phyloP scores from a whole-genome alignment of 192 early-diverging fungal species.

The Backusella macrospora region DNA sequence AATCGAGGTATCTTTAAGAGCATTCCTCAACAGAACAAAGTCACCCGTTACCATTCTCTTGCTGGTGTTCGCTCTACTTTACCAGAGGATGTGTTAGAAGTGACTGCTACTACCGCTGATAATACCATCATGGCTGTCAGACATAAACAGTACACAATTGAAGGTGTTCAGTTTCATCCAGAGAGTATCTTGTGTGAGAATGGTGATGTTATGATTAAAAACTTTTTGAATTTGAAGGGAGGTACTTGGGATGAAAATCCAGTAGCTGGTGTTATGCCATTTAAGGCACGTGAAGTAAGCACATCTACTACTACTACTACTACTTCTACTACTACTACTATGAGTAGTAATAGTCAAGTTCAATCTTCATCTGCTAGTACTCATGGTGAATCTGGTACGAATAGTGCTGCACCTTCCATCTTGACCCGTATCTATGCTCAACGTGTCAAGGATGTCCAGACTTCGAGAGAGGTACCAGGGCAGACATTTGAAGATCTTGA shows the following conservation, averaged over 20 bases:
- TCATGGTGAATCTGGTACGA: slow-evolving; percentile 16
- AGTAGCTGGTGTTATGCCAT: slow-evolving; percentile 37
- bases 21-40: slow-evolving; percentile 84
- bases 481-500: slow-evolving; percentile 67
- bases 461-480: slow-evolving; percentile 73
- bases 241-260: slow-evolving; percentile 86
- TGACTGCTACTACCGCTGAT: slow-evolving; percentile 84
- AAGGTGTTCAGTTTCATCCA: slow-evolving; percentile 98
- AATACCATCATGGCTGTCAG: slow-evolving; percentile 93
- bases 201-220: slow-evolving; percentile 83
- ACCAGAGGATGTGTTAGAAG: slow-evolving; percentile 73
- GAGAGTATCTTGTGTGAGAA: slow-evolving; percentile 95
- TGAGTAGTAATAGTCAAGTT: slow-evolving; percentile 14
- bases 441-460: slow-evolving; percentile 77
- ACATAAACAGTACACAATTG: slow-evolving; percentile 84
- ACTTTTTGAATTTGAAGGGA: slow-evolving; percentile 86
- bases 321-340: slow-evolving; percentile 55
- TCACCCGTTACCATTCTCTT: slow-evolving; percentile 96
- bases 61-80: slow-evolving; percentile 82
- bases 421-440: slow-evolving; percentile 81
- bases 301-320: slow-evolving; percentile 44
- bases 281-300: slow-evolving; percentile 18
- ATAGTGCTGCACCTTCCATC: slow-evolving; percentile 61
- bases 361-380: background rate
- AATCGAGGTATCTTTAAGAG: slow-evolving; percentile 83